Percentiles rank a stretch among this genome's conserved stretches.
Conservation (phyloP, 495 filamentous ascomycete species). For the Tuber brumale region DNA sequence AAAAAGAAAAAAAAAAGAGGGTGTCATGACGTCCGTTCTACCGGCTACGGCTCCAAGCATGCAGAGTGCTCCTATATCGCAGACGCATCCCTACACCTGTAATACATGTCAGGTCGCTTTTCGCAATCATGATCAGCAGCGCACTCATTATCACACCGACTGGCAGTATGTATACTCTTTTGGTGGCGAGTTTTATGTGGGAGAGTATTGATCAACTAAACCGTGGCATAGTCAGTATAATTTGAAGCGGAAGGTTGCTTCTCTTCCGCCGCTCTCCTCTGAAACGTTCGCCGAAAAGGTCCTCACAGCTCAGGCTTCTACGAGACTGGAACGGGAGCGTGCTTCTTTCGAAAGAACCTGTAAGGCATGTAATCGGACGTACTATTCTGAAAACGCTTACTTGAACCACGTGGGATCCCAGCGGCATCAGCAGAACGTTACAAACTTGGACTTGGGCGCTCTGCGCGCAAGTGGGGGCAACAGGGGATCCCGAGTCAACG, state of each 20-base stretch:
- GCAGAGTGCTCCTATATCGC: conserved; percentile 34
- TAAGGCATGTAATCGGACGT: conserved; percentile 77
- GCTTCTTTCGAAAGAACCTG: conserved; percentile 83
- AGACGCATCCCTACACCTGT: conserved; percentile 85
- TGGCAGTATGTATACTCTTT: conserved; percentile 72
- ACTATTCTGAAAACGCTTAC: conserved; percentile 93
- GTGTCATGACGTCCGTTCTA: conserved; percentile 34
- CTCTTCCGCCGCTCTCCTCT: conserved; percentile 82
- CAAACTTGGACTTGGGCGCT: conserved; percentile 43
- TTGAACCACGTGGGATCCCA: conserved; percentile 85
- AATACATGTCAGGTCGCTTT: conserved; percentile 97
- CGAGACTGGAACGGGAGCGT: conserved; percentile 75
- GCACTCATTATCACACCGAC: conserved; percentile 91
- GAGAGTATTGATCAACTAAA: conserved; percentile 12
- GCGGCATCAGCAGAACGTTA: conserved; percentile 72
- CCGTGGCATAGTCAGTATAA: conserved; percentile 72
- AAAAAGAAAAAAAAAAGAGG: neutral
- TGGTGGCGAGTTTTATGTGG: neutral
- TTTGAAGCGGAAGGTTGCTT: conserved; percentile 88
- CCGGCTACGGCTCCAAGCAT: conserved; percentile 26
- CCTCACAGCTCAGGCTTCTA: conserved; percentile 77
- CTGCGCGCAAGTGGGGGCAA: conserved; percentile 39
- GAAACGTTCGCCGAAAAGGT: conserved; percentile 96
- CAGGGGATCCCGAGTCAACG: conserved; percentile 42
- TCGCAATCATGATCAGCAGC: conserved; percentile 84